Evolutionary conservation across 2,329 filamentous ascomycete genomes (phyloP).

Genomic region (Colletotrichum melonis): DNA sequence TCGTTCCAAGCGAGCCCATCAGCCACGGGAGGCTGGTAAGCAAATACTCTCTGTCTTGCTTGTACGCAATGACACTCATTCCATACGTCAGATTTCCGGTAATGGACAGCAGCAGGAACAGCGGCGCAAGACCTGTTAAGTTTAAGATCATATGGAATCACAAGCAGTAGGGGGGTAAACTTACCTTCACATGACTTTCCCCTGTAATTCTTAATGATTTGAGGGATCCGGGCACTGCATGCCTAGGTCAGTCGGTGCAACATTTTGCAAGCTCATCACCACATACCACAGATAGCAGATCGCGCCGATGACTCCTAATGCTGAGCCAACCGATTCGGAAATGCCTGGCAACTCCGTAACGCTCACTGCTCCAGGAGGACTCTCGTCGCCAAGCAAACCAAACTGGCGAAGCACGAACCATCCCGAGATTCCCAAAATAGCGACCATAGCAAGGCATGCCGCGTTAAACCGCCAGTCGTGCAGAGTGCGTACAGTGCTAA

Average conservation of each 20-base stretch:
- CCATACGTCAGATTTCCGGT: conserved; percentile 22
- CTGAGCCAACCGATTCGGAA: conserved; percentile 4
- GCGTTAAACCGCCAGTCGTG: conserved; percentile 13
- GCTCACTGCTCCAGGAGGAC: background rate
- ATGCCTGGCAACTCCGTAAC: background rate
- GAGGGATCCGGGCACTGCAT: conserved; percentile 15
- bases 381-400: background rate
- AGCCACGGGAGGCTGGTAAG: conserved; percentile 25
- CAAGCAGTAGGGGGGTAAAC: background rate
- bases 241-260: background rate
- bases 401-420: conserved; percentile 5
- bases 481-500: background rate
- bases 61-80: conserved; percentile 25
- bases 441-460: background rate
- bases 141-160: background rate
- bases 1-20: conserved; percentile 21
- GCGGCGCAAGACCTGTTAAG: background rate
- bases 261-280: rapidly evolving
- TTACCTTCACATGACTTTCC: conserved; percentile 18
- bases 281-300: conserved; percentile 26
- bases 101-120: conserved; percentile 17
- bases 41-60: conserved; percentile 15
- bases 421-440: background rate
- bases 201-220: conserved; percentile 24
- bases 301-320: conserved; percentile 13